These are phyloP conservation scores for Sclerotinia borealis DNA, from an alignment of 2,329 filamentous ascomycete genomes.

Conservation along the genomic window DNA sequence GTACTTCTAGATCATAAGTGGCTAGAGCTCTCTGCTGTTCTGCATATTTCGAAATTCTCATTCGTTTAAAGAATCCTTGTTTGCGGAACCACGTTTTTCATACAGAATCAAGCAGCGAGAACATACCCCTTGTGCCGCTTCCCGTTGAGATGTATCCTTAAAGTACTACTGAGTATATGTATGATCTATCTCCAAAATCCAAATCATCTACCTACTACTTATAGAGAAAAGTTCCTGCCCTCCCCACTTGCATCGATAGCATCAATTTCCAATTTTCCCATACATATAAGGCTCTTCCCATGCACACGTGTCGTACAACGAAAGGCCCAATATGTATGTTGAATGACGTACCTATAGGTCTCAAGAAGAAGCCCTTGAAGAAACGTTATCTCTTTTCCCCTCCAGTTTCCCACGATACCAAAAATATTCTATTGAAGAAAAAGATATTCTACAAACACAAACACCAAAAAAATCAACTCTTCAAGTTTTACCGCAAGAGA, in stretches of 20 bases:
- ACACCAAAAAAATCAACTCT: too few relatives aligned
- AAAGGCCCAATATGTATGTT: constrained; percentile 12
- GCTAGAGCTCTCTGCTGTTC: background rate
- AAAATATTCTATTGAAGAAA: background rate
- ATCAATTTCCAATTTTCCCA: constrained; percentile 4
- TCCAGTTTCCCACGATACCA: background rate
- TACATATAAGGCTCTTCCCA: constrained; percentile 10
- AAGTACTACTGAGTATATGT: background rate
- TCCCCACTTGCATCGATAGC: constrained; percentile 9
- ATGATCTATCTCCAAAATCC: background rate
- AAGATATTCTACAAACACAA: background rate
- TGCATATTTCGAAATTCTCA: background rate
- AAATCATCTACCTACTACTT: background rate
- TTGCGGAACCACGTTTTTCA: background rate
- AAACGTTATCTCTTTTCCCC: background rate
- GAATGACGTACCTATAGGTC: constrained; percentile 4
- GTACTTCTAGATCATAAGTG: constrained; percentile 4
- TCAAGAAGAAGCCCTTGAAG: background rate
- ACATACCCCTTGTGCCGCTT: background rate
- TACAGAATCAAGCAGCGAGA: constrained; percentile 9
- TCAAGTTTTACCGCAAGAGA: background rate
- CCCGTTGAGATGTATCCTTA: constrained; percentile 4
- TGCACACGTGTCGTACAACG: constrained; percentile 14
- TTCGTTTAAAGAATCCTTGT: background rate
- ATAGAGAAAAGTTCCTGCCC: background rate